These are phyloP conservation scores for Rhodotorula graminis DNA, from an alignment of 768 basidiomycete genomes.

Conservation along the genomic window DNA sequence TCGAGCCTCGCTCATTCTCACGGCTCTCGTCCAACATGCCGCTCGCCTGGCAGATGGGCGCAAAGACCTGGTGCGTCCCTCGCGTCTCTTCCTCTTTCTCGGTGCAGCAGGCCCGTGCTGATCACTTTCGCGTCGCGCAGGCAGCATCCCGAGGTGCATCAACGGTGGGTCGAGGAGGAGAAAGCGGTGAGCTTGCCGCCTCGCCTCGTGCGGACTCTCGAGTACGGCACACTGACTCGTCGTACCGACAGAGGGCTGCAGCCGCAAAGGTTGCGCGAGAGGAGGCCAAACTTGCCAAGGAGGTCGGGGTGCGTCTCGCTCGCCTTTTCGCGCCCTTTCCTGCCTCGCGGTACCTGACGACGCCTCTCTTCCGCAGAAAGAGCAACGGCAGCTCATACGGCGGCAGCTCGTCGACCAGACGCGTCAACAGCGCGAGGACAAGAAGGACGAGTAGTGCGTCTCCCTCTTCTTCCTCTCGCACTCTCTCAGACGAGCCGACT, in stretches of 20 bases:
- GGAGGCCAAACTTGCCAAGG: not conserved
- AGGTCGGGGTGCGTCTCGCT: conserved; percentile 1
- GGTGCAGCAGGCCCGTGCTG: too few species aligned
- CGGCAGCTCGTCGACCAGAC: not conserved
- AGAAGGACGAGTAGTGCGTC: conserved; percentile 8
- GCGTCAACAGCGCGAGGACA: not conserved
- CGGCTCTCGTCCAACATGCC: not conserved
- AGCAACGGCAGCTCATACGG: not conserved
- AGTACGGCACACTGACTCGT: too few species aligned
- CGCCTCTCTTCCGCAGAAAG: not conserved
- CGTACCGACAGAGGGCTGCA: not conserved
- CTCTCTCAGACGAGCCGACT: not conserved
- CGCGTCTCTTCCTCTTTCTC: not conserved
- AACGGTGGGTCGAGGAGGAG: not conserved
- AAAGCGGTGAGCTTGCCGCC: not conserved
- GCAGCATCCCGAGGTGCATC: conserved; percentile 2
- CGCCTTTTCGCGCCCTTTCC: not conserved
- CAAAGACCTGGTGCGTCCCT: conserved; percentile 7
- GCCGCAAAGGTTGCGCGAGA: conserved; percentile 1
- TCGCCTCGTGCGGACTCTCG: too few species aligned
- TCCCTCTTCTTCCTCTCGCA: not conserved
- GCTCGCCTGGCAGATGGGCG: not conserved
- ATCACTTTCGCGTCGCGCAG: not conserved
- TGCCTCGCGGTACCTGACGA: not conserved
- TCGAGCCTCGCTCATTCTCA: not conserved